Percentiles rank a stretch among this genome's conserved stretches.
Evolutionary conservation across 176 grass and related monocot species (phyloP).

Genomic region (Areca catechu): DNA sequence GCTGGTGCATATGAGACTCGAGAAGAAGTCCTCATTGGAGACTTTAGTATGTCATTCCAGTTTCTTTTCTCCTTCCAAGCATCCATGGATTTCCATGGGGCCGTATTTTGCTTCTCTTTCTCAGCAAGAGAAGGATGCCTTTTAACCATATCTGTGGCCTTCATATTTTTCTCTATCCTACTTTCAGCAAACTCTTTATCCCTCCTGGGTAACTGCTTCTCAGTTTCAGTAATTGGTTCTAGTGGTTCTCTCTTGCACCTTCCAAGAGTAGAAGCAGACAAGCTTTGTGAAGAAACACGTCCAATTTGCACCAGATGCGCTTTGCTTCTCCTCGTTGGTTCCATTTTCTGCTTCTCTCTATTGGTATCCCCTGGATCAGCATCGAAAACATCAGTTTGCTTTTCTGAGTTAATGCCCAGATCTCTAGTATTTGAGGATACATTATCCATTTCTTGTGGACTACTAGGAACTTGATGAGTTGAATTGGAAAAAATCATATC

Average conservation of each 20-base stretch:
- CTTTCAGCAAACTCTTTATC: constrained; percentile 53
- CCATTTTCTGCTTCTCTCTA: constrained; percentile 28
- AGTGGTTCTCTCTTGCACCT: constrained; percentile 66
- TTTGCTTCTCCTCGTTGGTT: constrained; percentile 39
- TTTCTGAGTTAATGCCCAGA: constrained; percentile 14
- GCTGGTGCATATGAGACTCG: constrained; percentile 76
- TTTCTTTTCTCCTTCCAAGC: constrained; percentile 99
- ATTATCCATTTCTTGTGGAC: constrained; percentile 29
- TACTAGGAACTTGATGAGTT: constrained; percentile 32
- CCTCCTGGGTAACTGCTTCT: constrained; percentile 54
- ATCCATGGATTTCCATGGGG: constrained; percentile 80
- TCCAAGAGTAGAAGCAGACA: constrained; percentile 27
- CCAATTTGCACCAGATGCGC: constrained; percentile 29
- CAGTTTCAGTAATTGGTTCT: constrained; percentile 62
- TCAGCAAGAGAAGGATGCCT: constrained; percentile 30
- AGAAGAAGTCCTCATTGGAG: constrained; percentile 53
- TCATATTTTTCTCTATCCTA: constrained; percentile 41
- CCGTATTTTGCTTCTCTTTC: constrained; percentile 57
- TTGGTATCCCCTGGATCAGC: constrained; percentile 9
- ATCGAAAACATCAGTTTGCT: constrained; percentile 9
- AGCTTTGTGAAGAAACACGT: constrained; percentile 26
- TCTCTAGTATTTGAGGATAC: constrained; percentile 18
- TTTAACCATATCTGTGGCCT: constrained; percentile 35
- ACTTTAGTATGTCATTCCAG: constrained; percentile 97
- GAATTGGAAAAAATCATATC: constrained; percentile 33